These are phyloP conservation scores for Pseudonectria buxi DNA, from an alignment of 2,329 filamentous ascomycete species.

Conservation along the genomic window DNA sequence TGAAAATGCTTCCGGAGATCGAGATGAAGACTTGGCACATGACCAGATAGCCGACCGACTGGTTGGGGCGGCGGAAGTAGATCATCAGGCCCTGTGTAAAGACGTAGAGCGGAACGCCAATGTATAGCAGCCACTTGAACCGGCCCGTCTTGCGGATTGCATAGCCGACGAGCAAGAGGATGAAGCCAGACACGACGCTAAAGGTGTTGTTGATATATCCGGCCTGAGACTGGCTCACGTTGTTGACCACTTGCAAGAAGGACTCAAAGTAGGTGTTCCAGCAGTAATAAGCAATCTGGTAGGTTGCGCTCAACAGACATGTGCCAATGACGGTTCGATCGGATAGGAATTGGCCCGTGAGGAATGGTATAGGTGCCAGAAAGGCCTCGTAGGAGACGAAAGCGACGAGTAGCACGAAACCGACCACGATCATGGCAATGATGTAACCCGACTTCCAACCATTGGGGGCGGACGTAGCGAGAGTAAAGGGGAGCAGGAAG, in stretches of 20 bases:
- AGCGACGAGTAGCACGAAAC: slow-evolving; percentile 34
- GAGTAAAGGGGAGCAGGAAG: slow-evolving; percentile 43
- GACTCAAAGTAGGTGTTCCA: slow-evolving; percentile 43
- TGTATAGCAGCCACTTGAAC: slow-evolving; percentile 38
- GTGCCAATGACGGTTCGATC: slow-evolving; percentile 41
- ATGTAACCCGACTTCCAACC: slow-evolving; percentile 34
- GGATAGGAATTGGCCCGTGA: slow-evolving; percentile 43
- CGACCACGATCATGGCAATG: slow-evolving; percentile 39
- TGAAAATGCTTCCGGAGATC: slow-evolving; percentile 44
- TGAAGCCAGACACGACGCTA: slow-evolving; percentile 41
- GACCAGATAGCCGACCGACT: slow-evolving; percentile 37
- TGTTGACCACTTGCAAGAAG: slow-evolving; percentile 38
- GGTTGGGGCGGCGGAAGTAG: slow-evolving; percentile 24
- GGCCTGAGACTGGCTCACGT: slow-evolving; percentile 25
- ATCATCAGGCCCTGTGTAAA: slow-evolving; percentile 35
- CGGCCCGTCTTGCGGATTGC: slow-evolving; percentile 35
- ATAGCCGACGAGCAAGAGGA: slow-evolving; percentile 38
- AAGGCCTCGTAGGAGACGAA: slow-evolving; percentile 50
- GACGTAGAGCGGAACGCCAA: slow-evolving; percentile 43
- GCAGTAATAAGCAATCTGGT: slow-evolving; percentile 32
- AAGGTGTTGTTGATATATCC: slow-evolving; percentile 35
- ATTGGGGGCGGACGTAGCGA: slow-evolving; percentile 24
- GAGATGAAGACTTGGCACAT: slow-evolving; percentile 46
- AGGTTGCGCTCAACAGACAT: slow-evolving; percentile 29
- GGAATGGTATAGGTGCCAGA: slow-evolving; percentile 46